Evolutionary conservation across 768 basidiomycete species (phyloP).

Genomic region (Cystofilobasidium macerans): DNA sequence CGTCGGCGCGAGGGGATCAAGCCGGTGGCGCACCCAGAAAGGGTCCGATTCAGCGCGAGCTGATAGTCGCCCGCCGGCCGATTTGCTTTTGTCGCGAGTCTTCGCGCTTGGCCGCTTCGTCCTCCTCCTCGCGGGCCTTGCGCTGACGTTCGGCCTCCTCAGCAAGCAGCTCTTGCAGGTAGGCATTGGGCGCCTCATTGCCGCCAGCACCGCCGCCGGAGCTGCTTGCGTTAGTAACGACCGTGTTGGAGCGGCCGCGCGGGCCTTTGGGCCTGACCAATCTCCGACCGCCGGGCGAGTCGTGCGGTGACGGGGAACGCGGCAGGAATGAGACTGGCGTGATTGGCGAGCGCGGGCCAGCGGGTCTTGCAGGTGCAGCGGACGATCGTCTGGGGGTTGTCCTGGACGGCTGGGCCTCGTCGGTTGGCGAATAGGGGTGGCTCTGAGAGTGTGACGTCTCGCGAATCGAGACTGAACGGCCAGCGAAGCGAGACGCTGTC

Average conservation of each 20-base stretch:
- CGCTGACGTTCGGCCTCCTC: conserved; percentile 8
- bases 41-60: too few relatives aligned
- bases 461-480: too few relatives aligned
- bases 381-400: background rate
- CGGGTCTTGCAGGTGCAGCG: background rate
- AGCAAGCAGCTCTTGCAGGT: conserved; percentile 12
- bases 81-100: background rate
- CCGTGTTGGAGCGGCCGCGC: background rate
- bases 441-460: too few relatives aligned
- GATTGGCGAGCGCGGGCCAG: background rate
- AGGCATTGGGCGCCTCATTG: background rate
- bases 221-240: background rate
- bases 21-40: too few relatives aligned
- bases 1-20: too few relatives aligned
- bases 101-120: background rate
- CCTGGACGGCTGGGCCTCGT: background rate
- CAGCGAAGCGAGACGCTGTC: too few relatives aligned
- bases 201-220: background rate
- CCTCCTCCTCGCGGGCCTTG: conserved; percentile 15
- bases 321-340: background rate
- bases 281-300: background rate
- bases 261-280: background rate
- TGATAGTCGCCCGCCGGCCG: too few relatives aligned
- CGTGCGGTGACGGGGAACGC: background rate
- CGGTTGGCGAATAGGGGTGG: background rate